Base-by-base conservation (phyloP, 148 eudicot genomes). In the Persicaria tinctoria region DNA sequence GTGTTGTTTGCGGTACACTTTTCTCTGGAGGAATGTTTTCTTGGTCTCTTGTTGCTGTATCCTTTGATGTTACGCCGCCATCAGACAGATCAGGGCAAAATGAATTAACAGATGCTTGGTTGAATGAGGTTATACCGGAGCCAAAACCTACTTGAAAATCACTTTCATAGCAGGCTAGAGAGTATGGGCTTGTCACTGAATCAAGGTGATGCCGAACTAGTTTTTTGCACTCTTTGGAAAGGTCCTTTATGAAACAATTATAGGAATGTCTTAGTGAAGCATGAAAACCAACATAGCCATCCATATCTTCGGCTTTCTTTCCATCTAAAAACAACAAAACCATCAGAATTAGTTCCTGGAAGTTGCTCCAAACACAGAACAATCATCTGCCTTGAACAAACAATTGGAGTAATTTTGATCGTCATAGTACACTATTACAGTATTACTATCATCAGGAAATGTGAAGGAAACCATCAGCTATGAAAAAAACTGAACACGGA, bases 161-260 rank as follows among this genome's bases (percentile, higher is more conserved):
- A 76, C 74, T 85, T 77, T 90, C 97, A 60, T 90, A 90, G 81
- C 92, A 95, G 63, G 93, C 90, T 73, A 84, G 90, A 79, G 96
- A 95, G 75, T 92, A 95, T 20, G 97, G 97, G 81, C 99, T 95
- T 75, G 99, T 92, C 5, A 90, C 97, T 78, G 97, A 92, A 83
- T 95, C 99, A 81, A 95, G 94, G 79, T 95, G 99, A 82, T 95
- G 97, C 48, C 92, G 78, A 51, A 92, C 91, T 23, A 95, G 86
- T 78, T 92, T 88, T 80, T 95, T 92, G 85, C 99, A 92, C 79
- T 95, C 90, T 79, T 85, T 89, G 32, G 92, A 75, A 5, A 92
- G 89, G 86, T 92, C 89, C 77, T 84, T 90, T 47, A 95, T 78
- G 76, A 95, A 95, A 47, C 83, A 73, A 74, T 81, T 85, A 83